These are phyloP conservation scores for Dendrobium officinale DNA, from an alignment of 106 monocot genomes.

Conservation along the genomic window DNA sequence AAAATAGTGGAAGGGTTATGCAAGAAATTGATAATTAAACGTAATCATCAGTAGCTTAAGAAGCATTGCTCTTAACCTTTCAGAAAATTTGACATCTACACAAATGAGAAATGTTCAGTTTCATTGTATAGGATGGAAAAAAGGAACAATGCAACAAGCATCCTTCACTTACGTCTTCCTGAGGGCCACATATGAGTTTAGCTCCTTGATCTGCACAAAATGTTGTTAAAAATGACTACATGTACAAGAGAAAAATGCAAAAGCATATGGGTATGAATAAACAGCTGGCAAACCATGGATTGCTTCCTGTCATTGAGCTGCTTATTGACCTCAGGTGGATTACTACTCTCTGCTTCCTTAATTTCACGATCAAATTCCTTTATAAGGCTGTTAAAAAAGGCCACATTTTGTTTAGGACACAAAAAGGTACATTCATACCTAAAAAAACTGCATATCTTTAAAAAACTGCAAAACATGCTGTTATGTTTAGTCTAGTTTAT, in stretches of 20 bases:
- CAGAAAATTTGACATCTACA: neutral
- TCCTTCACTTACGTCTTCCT: slow-evolving; percentile 86
- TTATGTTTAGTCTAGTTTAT: neutral
- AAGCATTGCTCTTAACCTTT: neutral
- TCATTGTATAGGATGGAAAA: neutral
- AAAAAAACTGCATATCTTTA: neutral
- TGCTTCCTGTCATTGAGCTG: slow-evolving; percentile 93
- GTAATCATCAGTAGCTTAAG: neutral
- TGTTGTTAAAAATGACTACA: neutral
- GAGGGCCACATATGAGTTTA: slow-evolving; percentile 89
- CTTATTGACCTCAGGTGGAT: slow-evolving; percentile 59
- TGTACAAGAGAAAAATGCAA: neutral
- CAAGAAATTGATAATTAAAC: neutral
- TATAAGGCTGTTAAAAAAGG: slow-evolving; percentile 49
- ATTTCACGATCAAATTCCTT: slow-evolving; percentile 96
- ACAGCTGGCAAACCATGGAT: slow-evolving; percentile 59
- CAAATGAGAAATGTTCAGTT: neutral
- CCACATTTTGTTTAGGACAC: neutral
- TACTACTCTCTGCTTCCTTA: slow-evolving; percentile 78
- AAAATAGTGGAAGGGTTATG: neutral
- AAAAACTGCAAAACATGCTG: neutral
- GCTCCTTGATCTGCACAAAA: slow-evolving; percentile 84
- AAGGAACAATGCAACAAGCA: neutral
- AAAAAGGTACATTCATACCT: neutral
- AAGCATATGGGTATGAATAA: neutral